Conservation (phyloP, 495 filamentous ascomycete species). For the Penicillium samsonianum region DNA sequence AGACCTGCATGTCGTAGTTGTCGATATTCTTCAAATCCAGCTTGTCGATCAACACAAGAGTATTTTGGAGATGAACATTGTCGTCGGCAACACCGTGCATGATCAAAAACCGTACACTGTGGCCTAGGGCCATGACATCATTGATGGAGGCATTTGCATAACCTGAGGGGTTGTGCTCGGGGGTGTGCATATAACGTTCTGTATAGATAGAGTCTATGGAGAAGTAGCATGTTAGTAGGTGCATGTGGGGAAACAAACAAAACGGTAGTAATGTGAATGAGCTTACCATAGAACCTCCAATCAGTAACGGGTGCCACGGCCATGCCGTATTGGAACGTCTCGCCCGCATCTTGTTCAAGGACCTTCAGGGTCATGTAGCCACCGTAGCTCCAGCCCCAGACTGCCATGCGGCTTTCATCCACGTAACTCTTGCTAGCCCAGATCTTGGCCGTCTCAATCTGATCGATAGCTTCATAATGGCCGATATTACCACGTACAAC, state of each 20-base stretch:
- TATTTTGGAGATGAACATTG: slow-evolving; percentile 96
- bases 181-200: slow-evolving; percentile 93
- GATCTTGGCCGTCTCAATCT: slow-evolving; percentile 86
- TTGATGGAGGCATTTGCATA: slow-evolving; percentile 75
- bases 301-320: slow-evolving; percentile 97
- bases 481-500: slow-evolving; percentile 83
- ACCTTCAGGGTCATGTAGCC: slow-evolving; percentile 98
- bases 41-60: slow-evolving; percentile 80
- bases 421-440: slow-evolving; percentile 84
- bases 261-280: background rate
- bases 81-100: slow-evolving; percentile 96
- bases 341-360: slow-evolving; percentile 83
- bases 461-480: slow-evolving; percentile 80
- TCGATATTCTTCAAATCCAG: slow-evolving; percentile 80
- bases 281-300: slow-evolving; percentile 81
- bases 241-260: background rate
- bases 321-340: slow-evolving; percentile 95
- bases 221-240: slow-evolving; percentile 2
- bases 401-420: slow-evolving; percentile 77
- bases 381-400: slow-evolving; percentile 98
- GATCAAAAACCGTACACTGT: slow-evolving; percentile 82
- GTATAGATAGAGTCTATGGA: slow-evolving; percentile 84
- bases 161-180: slow-evolving; percentile 73
- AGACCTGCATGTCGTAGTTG: slow-evolving; percentile 96
- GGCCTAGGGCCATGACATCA: slow-evolving; percentile 65